A percentile compares a stretch with the other conserved stretches of the same genome.
phyloP scores from a whole-genome alignment of 352 stramenopile species.

The Phytophthora citricola region DNA sequence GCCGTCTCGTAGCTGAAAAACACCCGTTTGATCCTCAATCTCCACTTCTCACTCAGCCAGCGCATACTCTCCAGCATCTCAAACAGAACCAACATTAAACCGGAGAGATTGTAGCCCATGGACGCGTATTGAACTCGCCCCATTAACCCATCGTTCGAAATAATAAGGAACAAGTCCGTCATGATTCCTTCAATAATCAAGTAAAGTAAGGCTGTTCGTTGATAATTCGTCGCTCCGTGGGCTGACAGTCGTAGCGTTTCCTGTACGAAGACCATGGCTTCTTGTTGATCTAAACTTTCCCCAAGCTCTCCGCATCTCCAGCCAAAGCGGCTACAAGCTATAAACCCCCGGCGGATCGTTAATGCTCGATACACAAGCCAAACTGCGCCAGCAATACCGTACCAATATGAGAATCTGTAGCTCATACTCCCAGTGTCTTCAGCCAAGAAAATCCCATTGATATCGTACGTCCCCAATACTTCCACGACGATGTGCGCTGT shows the following conservation, averaged over 20 bases:
- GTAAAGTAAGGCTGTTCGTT: constrained; percentile 5
- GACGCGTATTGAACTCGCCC: constrained; percentile 13
- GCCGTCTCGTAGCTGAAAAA: constrained; percentile 22
- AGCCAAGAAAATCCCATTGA: constrained; percentile 11
- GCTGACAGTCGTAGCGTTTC: constrained; percentile 14
- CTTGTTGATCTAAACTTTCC: constrained; percentile 2
- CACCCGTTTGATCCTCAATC: constrained; percentile 4
- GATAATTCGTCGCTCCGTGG: constrained; percentile 14
- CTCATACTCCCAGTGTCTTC: constrained; percentile 8
- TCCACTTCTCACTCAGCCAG: constrained; percentile 7
- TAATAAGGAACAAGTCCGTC: constrained; percentile 22
- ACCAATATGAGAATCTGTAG: constrained; percentile 12
- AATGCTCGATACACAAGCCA: constrained; percentile 19
- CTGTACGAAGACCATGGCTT: constrained; percentile 19
- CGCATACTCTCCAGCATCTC: constrained; percentile 14
- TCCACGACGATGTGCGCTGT: constrained; percentile 9
- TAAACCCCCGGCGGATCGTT: constrained; percentile 1
- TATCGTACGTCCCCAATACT: constrained; percentile 11
- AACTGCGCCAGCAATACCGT: constrained; percentile 1
- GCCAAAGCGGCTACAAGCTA: constrained; percentile 1
- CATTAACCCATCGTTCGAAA: constrained; percentile 9
- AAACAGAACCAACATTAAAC: constrained; percentile 15
- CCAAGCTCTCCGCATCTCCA: constrained; percentile 7
- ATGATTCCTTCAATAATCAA: constrained; percentile 22
- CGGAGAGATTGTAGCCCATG: constrained; percentile 19